phyloP scores from a whole-genome alignment of 208 protist genomes.

The Leishmania lainsoni region DNA sequence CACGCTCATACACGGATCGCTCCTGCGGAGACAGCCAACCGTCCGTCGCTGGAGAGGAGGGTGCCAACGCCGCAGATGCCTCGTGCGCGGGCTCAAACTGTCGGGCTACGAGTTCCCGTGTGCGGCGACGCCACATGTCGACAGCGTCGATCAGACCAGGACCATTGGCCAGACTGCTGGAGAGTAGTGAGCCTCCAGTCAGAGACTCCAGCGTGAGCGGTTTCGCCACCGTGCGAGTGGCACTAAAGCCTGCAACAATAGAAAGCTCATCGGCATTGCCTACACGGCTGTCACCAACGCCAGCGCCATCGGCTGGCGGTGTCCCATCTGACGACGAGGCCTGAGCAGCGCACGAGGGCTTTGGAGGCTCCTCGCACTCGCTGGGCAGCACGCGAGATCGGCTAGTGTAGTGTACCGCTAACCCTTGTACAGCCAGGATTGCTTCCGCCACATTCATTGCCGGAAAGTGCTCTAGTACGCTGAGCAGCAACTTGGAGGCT shows the following conservation, averaged over 20 bases:
- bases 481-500: constrained; percentile 52
- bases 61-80: background rate
- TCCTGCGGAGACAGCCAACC: constrained; percentile 70
- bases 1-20: constrained; percentile 37
- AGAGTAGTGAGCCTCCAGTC: background rate
- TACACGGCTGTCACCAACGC: background rate
- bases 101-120: constrained; percentile 31
- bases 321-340: background rate
- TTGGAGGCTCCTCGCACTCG: background rate
- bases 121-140: constrained; percentile 56
- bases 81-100: constrained; percentile 33
- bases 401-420: constrained; percentile 57
- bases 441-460: constrained; percentile 67
- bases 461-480: constrained; percentile 58
- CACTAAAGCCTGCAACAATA: constrained; percentile 30
- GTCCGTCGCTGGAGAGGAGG: constrained; percentile 10
- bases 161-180: constrained; percentile 40
- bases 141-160: constrained; percentile 60
- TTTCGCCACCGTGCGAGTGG: background rate
- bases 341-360: background rate
- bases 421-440: constrained; percentile 75
- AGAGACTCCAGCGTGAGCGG: constrained; percentile 42
- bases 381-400: constrained; percentile 47
- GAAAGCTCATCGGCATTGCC: constrained; percentile 9
- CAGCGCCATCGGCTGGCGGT: background rate